These are phyloP conservation scores for Candida glucosophila DNA, from an alignment of 1,139 yeast species.

Conservation along the genomic window DNA sequence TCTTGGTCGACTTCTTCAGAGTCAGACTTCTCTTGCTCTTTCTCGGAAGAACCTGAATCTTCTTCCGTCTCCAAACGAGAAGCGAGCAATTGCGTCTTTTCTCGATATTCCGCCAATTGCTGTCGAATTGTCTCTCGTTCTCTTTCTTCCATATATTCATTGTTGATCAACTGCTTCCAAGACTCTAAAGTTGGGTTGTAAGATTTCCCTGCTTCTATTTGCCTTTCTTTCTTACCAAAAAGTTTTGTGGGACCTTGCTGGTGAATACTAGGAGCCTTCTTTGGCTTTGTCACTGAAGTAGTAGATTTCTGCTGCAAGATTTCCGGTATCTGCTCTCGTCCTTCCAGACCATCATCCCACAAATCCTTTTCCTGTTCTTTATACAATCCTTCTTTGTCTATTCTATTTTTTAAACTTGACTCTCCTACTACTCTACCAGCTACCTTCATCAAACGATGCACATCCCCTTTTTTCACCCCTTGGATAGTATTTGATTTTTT, in stretches of 20 bases:
- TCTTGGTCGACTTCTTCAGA: constrained; percentile 19
- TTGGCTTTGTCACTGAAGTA: constrained; percentile 42
- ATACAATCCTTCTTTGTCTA: constrained; percentile 57
- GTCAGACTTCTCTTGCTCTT: constrained; percentile 28
- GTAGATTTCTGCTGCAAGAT: constrained; percentile 32
- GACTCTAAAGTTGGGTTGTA: constrained; percentile 84
- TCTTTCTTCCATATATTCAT: constrained; percentile 61
- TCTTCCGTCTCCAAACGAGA: constrained; percentile 44
- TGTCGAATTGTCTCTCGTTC: constrained; percentile 58
- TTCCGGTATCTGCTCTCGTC: constrained; percentile 22
- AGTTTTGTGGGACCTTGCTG: constrained; percentile 45
- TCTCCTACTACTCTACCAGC: constrained; percentile 69
- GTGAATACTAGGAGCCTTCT: constrained; percentile 49
- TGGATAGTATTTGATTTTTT: constrained; percentile 40
- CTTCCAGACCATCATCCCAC: constrained; percentile 44
- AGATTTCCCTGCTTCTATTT: constrained; percentile 73
- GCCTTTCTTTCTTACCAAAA: constrained; percentile 25
- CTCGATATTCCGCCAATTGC: constrained; percentile 51
- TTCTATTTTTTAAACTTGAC: constrained; percentile 39
- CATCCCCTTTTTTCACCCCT: constrained; percentile 61
- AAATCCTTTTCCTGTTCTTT: constrained; percentile 49
- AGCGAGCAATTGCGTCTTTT: constrained; percentile 57
- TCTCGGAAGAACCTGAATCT: constrained; percentile 32
- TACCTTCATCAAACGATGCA: constrained; percentile 61
- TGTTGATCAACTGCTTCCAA: constrained; percentile 67